Conservation (phyloP, 352 stramenopile species). For the Halophytophthora polymorphica region DNA sequence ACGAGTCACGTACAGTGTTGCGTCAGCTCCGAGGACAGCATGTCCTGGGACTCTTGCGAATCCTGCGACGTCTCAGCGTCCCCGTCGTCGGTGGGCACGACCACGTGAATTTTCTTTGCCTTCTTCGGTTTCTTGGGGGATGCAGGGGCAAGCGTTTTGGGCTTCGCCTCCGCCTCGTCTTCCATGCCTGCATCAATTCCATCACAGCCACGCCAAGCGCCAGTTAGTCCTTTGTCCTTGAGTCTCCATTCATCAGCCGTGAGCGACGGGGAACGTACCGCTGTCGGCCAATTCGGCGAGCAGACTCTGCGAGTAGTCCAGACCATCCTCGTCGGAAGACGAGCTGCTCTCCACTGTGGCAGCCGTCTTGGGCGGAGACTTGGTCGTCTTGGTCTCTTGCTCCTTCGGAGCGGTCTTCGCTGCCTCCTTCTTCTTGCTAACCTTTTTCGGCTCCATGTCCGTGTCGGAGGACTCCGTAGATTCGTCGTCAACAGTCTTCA, state of each 20-base stretch:
- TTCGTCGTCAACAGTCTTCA: slow-evolving; percentile 23
- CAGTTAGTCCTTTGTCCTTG: slow-evolving; percentile 19
- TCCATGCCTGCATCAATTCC: slow-evolving; percentile 25
- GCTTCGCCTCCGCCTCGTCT: slow-evolving; percentile 12
- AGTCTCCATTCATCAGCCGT: slow-evolving; percentile 17
- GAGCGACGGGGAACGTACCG: slow-evolving; percentile 32
- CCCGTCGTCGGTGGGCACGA: slow-evolving; percentile 20
- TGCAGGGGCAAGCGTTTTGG: slow-evolving; percentile 4
- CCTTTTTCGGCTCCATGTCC: slow-evolving; percentile 16
- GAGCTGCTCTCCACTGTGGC: slow-evolving; percentile 24
- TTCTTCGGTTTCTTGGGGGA: slow-evolving; percentile 23
- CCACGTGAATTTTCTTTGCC: slow-evolving; percentile 29
- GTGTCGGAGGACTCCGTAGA: slow-evolving; percentile 30
- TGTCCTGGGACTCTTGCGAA: slow-evolving; percentile 38
- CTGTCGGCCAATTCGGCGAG: slow-evolving; percentile 67
- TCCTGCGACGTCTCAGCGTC: slow-evolving; percentile 37
- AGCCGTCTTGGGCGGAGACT: slow-evolving; percentile 10
- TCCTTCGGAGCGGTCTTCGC: background rate
- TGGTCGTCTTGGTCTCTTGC: slow-evolving; percentile 3
- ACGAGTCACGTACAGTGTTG: slow-evolving; percentile 40
- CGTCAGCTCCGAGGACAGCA: slow-evolving; percentile 43
- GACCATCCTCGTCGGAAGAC: slow-evolving; percentile 56
- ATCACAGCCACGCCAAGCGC: slow-evolving; percentile 6
- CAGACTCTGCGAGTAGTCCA: slow-evolving; percentile 76
- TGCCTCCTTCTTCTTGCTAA: slow-evolving; percentile 13